These are phyloP conservation scores for Venturiaceae sp. DNA, from an alignment of 2,329 filamentous ascomycete genomes.

Conservation along the genomic window DNA sequence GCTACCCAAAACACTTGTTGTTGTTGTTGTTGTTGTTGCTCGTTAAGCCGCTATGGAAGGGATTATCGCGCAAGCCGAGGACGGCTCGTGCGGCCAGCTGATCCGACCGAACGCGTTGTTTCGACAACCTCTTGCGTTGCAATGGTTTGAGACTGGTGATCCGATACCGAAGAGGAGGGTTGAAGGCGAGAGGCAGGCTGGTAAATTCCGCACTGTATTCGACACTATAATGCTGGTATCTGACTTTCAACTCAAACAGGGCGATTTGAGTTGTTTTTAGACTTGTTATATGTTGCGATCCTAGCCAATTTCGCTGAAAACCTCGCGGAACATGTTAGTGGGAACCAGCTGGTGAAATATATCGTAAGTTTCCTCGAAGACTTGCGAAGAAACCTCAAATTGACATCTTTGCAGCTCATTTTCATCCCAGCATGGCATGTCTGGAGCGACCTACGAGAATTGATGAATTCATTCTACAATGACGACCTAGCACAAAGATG, in stretches of 20 bases:
- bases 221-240: too few species aligned
- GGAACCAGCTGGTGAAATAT: slow-evolving; percentile 36
- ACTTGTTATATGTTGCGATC: slow-evolving; percentile 40
- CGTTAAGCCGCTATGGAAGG: not conserved
- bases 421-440: slow-evolving; percentile 41
- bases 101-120: not conserved
- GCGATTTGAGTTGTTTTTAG: slow-evolving; percentile 41
- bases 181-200: slow-evolving; percentile 7
- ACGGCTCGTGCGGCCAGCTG: not conserved
- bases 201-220: not conserved
- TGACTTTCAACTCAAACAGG: too few species aligned
- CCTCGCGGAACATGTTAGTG: slow-evolving; percentile 35
- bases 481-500: slow-evolving; percentile 39
- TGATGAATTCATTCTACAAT: slow-evolving; percentile 45
- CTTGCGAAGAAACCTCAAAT: not conserved
- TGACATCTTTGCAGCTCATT: slow-evolving; percentile 21
- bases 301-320: slow-evolving; percentile 42
- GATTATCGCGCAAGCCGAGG: not conserved
- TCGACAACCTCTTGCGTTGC: slow-evolving; percentile 3
- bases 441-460: slow-evolving; percentile 39
- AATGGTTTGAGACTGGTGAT: slow-evolving; percentile 7
- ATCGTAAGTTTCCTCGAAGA: slow-evolving; percentile 14
- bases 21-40: not conserved
- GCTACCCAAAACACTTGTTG: not conserved
- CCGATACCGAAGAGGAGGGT: not conserved